Evolutionary conservation across 345 rosid species (phyloP).

Genomic region (Cardamine occulta): DNA sequence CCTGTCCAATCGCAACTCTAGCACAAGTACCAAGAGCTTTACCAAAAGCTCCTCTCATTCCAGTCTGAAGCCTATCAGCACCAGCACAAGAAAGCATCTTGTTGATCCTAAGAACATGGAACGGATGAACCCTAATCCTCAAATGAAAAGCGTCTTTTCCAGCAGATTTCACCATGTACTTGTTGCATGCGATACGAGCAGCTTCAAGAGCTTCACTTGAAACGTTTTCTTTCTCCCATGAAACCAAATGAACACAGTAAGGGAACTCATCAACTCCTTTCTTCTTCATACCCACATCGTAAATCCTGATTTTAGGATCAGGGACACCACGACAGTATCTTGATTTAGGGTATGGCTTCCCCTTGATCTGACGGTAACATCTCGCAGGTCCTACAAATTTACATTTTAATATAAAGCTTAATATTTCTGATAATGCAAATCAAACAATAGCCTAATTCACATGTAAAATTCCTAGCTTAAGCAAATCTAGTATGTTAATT

Average conservation of each 20-base stretch:
- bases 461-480: not conserved
- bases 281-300: slow-evolving; percentile 71
- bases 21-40: slow-evolving; percentile 64
- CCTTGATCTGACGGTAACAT: slow-evolving; percentile 62
- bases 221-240: slow-evolving; percentile 73
- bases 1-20: slow-evolving; percentile 61
- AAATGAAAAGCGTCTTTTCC: slow-evolving; percentile 70
- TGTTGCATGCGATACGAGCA: slow-evolving; percentile 68
- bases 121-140: slow-evolving; percentile 63
- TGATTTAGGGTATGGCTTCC: slow-evolving; percentile 68
- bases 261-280: slow-evolving; percentile 69
- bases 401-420: not conserved
- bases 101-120: slow-evolving; percentile 63
- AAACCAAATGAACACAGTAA: slow-evolving; percentile 65
- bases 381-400: slow-evolving; percentile 47
- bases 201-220: slow-evolving; percentile 71
- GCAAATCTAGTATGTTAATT: not conserved
- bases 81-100: slow-evolving; percentile 80
- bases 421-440: not conserved
- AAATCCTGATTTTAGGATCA: slow-evolving; percentile 64
- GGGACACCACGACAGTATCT: slow-evolving; percentile 67
- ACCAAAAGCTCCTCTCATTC: slow-evolving; percentile 69
- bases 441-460: slow-evolving; percentile 19
- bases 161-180: slow-evolving; percentile 62
- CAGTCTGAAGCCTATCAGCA: slow-evolving; percentile 71